Evolutionary conservation across 129 eudicot genomes (phyloP), one percentile per base, ranked within the genome.

Genomic region (Smallanthus sonchifolius): DNA sequence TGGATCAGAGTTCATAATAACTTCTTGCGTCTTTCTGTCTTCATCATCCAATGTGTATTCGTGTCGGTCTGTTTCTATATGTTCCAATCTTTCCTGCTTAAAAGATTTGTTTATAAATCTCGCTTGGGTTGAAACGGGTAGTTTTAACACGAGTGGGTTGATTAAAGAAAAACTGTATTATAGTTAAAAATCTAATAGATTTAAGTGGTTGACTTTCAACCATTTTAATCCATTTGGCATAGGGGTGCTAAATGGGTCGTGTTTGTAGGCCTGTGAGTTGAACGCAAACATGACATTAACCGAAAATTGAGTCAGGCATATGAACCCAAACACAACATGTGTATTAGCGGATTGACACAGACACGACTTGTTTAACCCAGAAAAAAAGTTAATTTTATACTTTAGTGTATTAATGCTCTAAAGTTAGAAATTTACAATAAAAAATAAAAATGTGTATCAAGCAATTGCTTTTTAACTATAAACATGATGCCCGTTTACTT

Each of bases 11-110:
- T 86, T 89, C 78, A 89, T 67, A 48, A 92, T 87, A 57, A 87
- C 90, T 45, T 79, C 79, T 78, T 86, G 95, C 81, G 78, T 84
- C 82, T 65, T 87, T 65, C 45, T 80, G 77, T 92, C 98, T 72
- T 90, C 96, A 38, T 87, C 92, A 55, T 90, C 95, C 48, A 92
- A 67, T 70, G 98, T 92, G 74, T 92, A 92, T 69, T 87, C 96
- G 6, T 84, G 78, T 39, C 82, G 95, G 77, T 92, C 95, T 86
- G 72, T 77, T 81, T 87, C 91, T 66, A 92, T 89, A 60, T 70
- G 68, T 84, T 92, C 89, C 59, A 92, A 48, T 63, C 92, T 77
- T 65, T 92, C 97, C 97, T 92, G 91, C 76, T 42, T 69, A 17
- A 57, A 72, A 43, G 28, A 14, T 30, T 16, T 49, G 5, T 34